These are phyloP conservation scores for Elsinoe perseae DNA, from an alignment of 2,329 filamentous ascomycete genomes.

Conservation along the genomic window DNA sequence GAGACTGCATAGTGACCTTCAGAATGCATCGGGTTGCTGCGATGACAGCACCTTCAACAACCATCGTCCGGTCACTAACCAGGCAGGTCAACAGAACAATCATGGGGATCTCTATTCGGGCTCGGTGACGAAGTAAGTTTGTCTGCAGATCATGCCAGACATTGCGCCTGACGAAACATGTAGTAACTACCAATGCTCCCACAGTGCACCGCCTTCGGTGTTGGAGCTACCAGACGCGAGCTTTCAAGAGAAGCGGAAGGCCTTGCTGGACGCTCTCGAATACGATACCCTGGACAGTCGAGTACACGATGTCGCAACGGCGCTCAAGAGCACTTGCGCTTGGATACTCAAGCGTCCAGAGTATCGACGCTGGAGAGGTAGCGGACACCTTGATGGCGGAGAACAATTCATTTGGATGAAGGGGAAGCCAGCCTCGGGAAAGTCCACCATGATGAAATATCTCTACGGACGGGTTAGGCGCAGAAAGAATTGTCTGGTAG, in stretches of 20 bases:
- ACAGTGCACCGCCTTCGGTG: background rate
- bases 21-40: too few species aligned
- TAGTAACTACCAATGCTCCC: background rate
- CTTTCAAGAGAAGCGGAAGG: background rate
- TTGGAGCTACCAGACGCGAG: background rate
- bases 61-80: background rate
- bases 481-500: conserved; percentile 22
- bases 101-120: background rate
- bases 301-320: conserved; percentile 31
- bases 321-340: conserved; percentile 34
- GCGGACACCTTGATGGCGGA: conserved; percentile 19
- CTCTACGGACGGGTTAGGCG: conserved; percentile 17
- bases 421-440: conserved; percentile 35
- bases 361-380: conserved; percentile 36
- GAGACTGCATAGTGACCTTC: background rate
- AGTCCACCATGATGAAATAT: conserved; percentile 34
- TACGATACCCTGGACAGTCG: conserved; percentile 29
- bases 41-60: background rate
- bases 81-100: background rate
- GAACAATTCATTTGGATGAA: conserved; percentile 34
- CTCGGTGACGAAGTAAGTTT: background rate
- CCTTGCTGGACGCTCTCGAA: background rate
- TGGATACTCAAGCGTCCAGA: conserved; percentile 34
- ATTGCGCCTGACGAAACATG: background rate
- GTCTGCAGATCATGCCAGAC: background rate